These are phyloP conservation scores for Kalmanozyma brasiliensis DNA, from an alignment of 1,284 basidiomycete species.

Conservation along the genomic window DNA sequence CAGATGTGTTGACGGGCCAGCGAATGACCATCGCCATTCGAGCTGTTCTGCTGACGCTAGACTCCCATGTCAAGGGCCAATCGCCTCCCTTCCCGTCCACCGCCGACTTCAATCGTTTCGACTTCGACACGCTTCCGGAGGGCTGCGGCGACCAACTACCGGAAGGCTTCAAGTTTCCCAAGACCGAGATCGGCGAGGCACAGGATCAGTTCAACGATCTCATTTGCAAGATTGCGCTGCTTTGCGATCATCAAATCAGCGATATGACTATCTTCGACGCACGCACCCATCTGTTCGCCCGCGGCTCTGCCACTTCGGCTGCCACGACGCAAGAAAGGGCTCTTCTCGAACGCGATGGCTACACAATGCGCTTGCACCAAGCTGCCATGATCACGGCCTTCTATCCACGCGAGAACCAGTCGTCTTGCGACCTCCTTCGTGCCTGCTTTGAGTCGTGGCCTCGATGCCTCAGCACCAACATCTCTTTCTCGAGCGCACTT, in stretches of 20 bases:
- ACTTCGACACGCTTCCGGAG: conserved; percentile 52
- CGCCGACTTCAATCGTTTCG: conserved; percentile 75
- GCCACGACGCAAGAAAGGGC: conserved; percentile 40
- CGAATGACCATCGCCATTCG: conserved; percentile 80
- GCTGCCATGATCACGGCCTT: conserved; percentile 75
- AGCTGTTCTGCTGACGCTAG: conserved; percentile 80
- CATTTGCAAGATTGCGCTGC: conserved; percentile 75
- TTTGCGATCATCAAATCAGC: conserved; percentile 78
- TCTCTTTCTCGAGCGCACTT: conserved; percentile 75
- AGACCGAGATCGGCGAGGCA: conserved; percentile 80
- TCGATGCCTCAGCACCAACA: conserved; percentile 73
- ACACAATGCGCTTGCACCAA: conserved; percentile 73
- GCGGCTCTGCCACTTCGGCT: conserved; percentile 23
- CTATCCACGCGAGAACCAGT: conserved; percentile 73
- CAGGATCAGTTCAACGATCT: conserved; percentile 76
- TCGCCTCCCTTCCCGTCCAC: conserved; percentile 79
- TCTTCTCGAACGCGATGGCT: conserved; percentile 66
- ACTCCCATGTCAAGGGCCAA: conserved; percentile 77
- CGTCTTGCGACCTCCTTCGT: conserved; percentile 80
- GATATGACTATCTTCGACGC: conserved; percentile 86
- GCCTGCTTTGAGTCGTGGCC: conserved; percentile 88
- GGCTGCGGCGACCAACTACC: conserved; percentile 54
- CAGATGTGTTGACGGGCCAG: conserved; percentile 56
- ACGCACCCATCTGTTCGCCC: conserved; percentile 73
- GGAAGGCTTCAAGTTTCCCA: conserved; percentile 65